Evolutionary conservation across 768 basidiomycete species (phyloP).

Genomic region (Mycena albidolilacea): DNA sequence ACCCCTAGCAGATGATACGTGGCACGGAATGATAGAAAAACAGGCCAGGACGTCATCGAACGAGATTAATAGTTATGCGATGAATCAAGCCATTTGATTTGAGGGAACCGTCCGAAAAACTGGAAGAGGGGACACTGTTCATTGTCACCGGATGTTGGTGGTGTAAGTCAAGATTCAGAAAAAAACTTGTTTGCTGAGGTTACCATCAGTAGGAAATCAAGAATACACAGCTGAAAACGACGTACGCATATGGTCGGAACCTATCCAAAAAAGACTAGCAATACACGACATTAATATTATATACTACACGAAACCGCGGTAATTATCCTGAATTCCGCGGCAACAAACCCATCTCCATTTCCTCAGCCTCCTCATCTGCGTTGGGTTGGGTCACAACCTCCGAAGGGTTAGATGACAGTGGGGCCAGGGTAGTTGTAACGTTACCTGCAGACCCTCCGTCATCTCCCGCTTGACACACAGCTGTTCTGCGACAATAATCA

Average conservation of each 20-base stretch:
- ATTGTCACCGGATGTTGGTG: not conserved
- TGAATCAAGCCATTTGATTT: not conserved
- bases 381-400: constrained; percentile 33
- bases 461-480: constrained; percentile 93
- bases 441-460: constrained; percentile 82
- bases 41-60: not conserved
- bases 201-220: not conserved
- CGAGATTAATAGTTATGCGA: not conserved
- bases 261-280: constrained; percentile 4
- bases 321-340: constrained; percentile 47
- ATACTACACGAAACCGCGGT: constrained; percentile 20
- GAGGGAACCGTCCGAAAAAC: not conserved
- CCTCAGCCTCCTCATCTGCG: constrained; percentile 69
- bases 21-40: not conserved
- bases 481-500: constrained; percentile 90
- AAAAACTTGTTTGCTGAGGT: not conserved
- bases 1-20: not conserved
- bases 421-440: constrained; percentile 44
- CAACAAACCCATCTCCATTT: constrained; percentile 70
- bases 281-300: constrained; percentile 19
- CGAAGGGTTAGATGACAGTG: not conserved
- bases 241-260: too few relatives aligned
- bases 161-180: not conserved
- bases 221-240: not conserved
- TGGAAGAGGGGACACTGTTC: not conserved